Evolutionary conservation across 805 yeast genomes (phyloP), one percentile per base, ranked within the genome.

Genomic region (Zygotorulaspora danielsina): DNA sequence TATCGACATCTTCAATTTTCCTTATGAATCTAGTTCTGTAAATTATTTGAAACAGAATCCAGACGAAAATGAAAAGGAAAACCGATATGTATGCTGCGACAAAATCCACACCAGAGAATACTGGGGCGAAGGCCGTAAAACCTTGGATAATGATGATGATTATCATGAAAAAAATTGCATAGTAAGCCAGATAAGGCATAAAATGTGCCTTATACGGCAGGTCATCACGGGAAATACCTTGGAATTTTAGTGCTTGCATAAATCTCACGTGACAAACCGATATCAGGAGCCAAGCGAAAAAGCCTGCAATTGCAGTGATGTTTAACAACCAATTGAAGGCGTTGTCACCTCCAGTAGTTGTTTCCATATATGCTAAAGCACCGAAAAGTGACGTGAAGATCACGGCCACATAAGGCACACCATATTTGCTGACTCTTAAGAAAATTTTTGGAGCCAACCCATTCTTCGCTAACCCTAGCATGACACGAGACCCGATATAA

Each of bases 261-360:
- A 82, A 83, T 58, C 89, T 69, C 41, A 83, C 63, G 61, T 81
- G 89, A 2, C 83, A 68, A 32, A 73, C 61, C 19, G 79, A 70
- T 45, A 82, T 81, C 57, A 77, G 73, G 34, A 78, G 72, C 89
- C 89, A 81, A 12, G 84, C 72, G 50, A 81, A 78, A 49, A 82
- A 70, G 43, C 89, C 89, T 8, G 88, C 80, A 34, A 81, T 81
- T 19, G 84, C 84, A n/a, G 85, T 75, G 51, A 83, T 81, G 59
- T 81, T 81, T 49, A 81, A 64, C 43, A 83, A 68, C 89, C 89
- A 83, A 54, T 73, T 66, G 65, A 83, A 83, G 20, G 79, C 88
- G 3, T 72, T 69, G 28, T 59, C 55, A 41, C 83, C 83, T 41
- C 72, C 66, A 15, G 65, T 59, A 5, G 81, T 71, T 13, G 76